Base-by-base conservation (phyloP, 345 rosid species). In the Sisymbrium altissimum region DNA sequence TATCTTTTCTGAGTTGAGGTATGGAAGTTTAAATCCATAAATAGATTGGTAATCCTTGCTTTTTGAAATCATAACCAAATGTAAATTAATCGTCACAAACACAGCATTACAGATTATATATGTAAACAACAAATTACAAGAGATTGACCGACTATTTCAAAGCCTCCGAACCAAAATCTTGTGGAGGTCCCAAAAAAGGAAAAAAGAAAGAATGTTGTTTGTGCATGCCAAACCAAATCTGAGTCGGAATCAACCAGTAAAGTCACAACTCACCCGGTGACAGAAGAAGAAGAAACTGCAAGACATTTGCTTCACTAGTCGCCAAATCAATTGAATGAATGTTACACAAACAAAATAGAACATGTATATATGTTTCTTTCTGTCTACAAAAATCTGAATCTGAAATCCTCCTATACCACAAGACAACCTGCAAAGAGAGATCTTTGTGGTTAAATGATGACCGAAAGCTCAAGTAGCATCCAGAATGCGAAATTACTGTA, bases 351-450 rank as follows among this genome's bases (percentile, higher is more conserved):
- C 71, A 59, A 68, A 62, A 18, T 6, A 32, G 58, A 62, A 60
- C 62, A 66, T 44, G 64, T 17, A 27, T 46, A 48, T 74, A 29
- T 49, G 62, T 74, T 40, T 46, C 60, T 66, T 50, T 41, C 68
- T 46, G 53, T 25, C 74, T 52, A 60, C 79, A 68, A 61, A 75
- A 68, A 43, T 52, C 55, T 11, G 54, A 75, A 18, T 39, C 14
- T 36, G 45, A 54, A 53, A 54, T 63, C 66, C 66, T 63, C 75
- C 64, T 75, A 5, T 64, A 45, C 60, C 66, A 70, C 36, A 35
- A 70, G 66, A 68, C 65, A 70, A 76, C 80, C 80, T 76, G 80
- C 70, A 76, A 76, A 69, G 52, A 76, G 27, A 76, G 13, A 59
- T 40, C 21, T 49, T 53, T 61, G 46, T 32, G 56, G 23, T 75